Base-by-base conservation (phyloP, 2,329 filamentous ascomycete genomes). In the Metarhizium guizhouense region DNA sequence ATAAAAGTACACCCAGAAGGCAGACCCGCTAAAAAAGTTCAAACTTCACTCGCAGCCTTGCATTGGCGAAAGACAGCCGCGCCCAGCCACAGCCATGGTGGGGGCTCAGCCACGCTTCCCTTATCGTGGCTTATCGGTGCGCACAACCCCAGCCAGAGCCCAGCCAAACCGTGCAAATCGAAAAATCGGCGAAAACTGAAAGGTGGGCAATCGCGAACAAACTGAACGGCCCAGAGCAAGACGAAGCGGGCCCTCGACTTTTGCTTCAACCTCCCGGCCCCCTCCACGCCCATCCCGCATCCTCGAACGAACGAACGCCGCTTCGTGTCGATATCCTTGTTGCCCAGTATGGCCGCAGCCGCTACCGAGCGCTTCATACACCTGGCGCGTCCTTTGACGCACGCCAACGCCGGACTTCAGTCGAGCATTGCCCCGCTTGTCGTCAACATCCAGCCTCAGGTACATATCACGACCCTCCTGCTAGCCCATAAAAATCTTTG, bases 391-490 rank as follows among this genome's bases (percentile, higher is more conserved):
- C 94, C 94, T 67, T 81, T 97, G 68, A 91, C 90, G 72, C 90
- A 91, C 64, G 85, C 87, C 60, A 79, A 83, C 58, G 79, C 91
- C 66, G 88, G 88, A 70, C 84, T 88, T 69, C 88, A 90, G 74
- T 85, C 87, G 68, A 91, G 87, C 66, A 93, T 91, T 72, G 87
- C 91, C 75, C 94, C 94, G 74, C 84, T 99, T 72, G 88, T 86
- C 72, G 91, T 99, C 70, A 88, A 90, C 70, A 88, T 99, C 73
- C 94, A 96, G 74, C 92, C 94, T 68, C 92, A 96, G 83, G 90
- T 95, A 83, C 69, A 81, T 70, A 48, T 29, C 14, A 48, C 18
- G 25, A n/a, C 45, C 45, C 25, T 48, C 20, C 58, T 58, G 59
- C 59, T 53, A 55, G 59, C 59, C 58, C 56, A 18, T 49, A 34